Evolutionary conservation across 805 yeast genomes (phyloP), one percentile per base, ranked within the genome.

Genomic region (Komagataella populi): DNA sequence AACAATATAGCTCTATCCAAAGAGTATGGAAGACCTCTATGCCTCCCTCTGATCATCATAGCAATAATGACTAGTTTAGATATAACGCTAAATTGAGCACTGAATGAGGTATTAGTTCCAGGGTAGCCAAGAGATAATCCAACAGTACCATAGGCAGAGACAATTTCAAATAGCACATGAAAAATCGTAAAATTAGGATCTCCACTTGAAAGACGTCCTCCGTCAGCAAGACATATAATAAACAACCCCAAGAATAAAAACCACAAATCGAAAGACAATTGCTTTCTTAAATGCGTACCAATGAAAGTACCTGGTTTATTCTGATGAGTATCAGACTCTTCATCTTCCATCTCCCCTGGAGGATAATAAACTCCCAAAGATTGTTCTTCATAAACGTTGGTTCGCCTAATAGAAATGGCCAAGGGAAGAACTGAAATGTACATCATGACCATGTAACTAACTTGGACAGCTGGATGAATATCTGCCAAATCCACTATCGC

Each of bases 341-440:
- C 65, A n/a, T 69, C 74, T 46, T 61, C 62, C 14, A 69, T 60
- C 1, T 57, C 55, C 6, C 56, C 59, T 6, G 52, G 54, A 23
- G 63, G 61, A 12, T 57, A 47, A 61, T 87, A 90, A n/a, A 89
- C 76, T n/a, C 99, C 99, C 52, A 93, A 69, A 0, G 96, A 86
- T 63, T 89, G 98, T 61, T 93, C 99, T 64, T 93, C 99, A 68
- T 93, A 93, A 51, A 93, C 99, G 64, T 93, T 93, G 17, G 99
- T 93, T 64, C 97, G 78, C 69, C 99, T 81, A 55, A 93, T 89
- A 44, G 96, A 87, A 56, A 93, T 93, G 36, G 99, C 99, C 58
- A 93, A 71, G 1, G 99, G 99, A 62, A 90, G 73, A 47, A 91
- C 97, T 14, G 98, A 91, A 23, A 93, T 89, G 68, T 93, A 93